Conservation (phyloP, 768 basidiomycete genomes). For the Lactarius vividus region DNA sequence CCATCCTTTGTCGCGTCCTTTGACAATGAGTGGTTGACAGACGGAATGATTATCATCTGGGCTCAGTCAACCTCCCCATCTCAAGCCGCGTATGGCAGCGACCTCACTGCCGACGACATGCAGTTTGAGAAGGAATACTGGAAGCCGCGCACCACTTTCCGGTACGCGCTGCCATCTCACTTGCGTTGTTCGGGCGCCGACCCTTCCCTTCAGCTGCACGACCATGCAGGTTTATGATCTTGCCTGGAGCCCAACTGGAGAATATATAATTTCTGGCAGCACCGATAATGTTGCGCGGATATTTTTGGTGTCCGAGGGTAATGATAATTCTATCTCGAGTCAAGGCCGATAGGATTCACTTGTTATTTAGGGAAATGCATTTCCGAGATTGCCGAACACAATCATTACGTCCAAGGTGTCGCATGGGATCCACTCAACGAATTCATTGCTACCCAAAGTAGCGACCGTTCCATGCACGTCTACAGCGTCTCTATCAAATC, state of each 20-base stretch:
- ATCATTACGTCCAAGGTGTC: conserved; percentile 96
- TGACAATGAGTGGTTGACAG: conserved; percentile 40
- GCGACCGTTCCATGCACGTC: conserved; percentile 94
- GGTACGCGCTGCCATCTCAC: conserved; percentile 45
- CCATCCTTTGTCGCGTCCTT: conserved; percentile 8
- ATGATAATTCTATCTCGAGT: conserved; percentile 6
- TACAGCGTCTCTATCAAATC: conserved; percentile 79
- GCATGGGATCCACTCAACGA: conserved; percentile 98
- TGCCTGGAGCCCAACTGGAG: conserved; percentile 95
- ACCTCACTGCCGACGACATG: conserved; percentile 70
- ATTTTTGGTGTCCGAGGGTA: conserved; percentile 61
- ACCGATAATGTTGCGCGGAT: conserved; percentile 94
- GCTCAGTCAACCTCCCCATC: conserved; percentile 74
- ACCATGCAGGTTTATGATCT: conserved; percentile 97
- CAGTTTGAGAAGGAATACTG: conserved; percentile 94
- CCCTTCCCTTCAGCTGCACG: conserved; percentile 58
- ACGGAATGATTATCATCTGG: conserved; percentile 98
- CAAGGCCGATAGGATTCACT: conserved; percentile 17
- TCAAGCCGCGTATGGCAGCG: conserved; percentile 75
- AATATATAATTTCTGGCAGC: conserved; percentile 92
- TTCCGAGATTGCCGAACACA: conserved; percentile 89
- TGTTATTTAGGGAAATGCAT: conserved; percentile 70
- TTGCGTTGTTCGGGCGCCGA: background rate
- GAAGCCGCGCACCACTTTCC: conserved; percentile 83
- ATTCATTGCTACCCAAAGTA: conserved; percentile 96